Base-by-base conservation (phyloP, 2,329 filamentous ascomycete species). In the Neopestalotiopsis clavispora region DNA sequence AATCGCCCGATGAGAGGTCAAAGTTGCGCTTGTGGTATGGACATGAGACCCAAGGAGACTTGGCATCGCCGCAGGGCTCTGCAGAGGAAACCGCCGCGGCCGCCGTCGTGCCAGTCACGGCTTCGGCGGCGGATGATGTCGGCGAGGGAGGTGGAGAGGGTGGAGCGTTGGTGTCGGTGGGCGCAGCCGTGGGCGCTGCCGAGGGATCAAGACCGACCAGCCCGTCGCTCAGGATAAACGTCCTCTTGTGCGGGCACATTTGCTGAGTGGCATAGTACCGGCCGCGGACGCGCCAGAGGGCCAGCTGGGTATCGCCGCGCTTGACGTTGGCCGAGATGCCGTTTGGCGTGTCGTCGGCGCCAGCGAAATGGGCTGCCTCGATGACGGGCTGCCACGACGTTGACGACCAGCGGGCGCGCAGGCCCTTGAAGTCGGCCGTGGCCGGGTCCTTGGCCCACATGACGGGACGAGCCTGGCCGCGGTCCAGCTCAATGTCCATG, bases 211-310 rank as follows among this genome's bases (percentile, higher is more conserved):
- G 91, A 56, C 95, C 94, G 61, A 97, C 87, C 9, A 97, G 83
- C 1, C 94, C 94, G 77, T 97, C 95, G 0, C 92, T 92, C 32
- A 97, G 88, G n/a, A 95, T 91, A 76, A 97, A 97, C 1, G 94
- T 91, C 12, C 94, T 91, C 81, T 95, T 96, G 83, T 97, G 94
- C 10, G 94, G 94, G 78, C 94, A 97, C 94, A 97, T 97, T 78
- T 97, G 94, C 82, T 97, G 94, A 14, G 92, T 92, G 69, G 93
- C 92, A 79, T 95, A 95, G 84, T 91, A 97, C 67, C 87, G 88
- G 23, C 94, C 94, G 67, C 89, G 88, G 71, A 97, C 87, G 75
- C 94, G 92, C 89, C 95, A 97, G 66, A 97, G 84, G 7, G 94
- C 94, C 1, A 97, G 87, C 80, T 97, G 94, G 0, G 94, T 97